Conservation (phyloP, 805 yeast species). For the Myxozyma geophila region DNA sequence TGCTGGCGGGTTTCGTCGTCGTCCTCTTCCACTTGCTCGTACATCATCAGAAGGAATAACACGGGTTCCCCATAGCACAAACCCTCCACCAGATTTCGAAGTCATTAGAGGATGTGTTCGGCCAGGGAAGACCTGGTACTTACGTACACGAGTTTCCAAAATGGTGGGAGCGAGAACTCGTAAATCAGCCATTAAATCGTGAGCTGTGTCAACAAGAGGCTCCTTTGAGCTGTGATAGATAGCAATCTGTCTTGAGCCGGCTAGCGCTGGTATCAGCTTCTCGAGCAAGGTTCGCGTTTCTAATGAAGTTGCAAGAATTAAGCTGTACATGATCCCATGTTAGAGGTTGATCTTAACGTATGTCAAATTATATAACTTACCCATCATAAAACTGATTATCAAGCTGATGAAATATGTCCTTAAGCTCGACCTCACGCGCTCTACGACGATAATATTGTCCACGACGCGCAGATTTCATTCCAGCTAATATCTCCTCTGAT, state of each 20-base stretch:
- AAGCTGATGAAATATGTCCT: slow-evolving; percentile 42
- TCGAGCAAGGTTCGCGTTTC: slow-evolving; percentile 69
- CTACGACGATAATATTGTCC: slow-evolving; percentile 70
- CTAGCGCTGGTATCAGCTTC: slow-evolving; percentile 62
- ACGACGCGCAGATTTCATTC: slow-evolving; percentile 62
- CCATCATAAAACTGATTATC: slow-evolving; percentile 30
- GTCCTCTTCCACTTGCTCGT: slow-evolving; percentile 29
- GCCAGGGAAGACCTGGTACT: slow-evolving; percentile 91
- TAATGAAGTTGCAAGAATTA: slow-evolving; percentile 73
- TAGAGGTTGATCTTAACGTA: slow-evolving; percentile 44
- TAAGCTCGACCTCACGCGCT: slow-evolving; percentile 56
- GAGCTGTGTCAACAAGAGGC: slow-evolving; percentile 71
- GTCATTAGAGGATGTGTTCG: slow-evolving; percentile 96
- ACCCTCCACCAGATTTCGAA: slow-evolving; percentile 90
- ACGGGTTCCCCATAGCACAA: slow-evolving; percentile 72
- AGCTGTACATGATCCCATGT: slow-evolving; percentile 71
- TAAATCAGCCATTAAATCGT: slow-evolving; percentile 64
- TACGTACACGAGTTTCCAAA: slow-evolving; percentile 78
- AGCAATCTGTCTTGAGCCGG: slow-evolving; percentile 87
- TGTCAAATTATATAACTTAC: slow-evolving; percentile 2
- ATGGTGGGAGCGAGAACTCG: slow-evolving; percentile 82
- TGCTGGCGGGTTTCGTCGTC: slow-evolving; percentile 9
- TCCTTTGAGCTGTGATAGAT: slow-evolving; percentile 84
- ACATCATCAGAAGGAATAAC: slow-evolving; percentile 62
- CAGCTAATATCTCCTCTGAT: slow-evolving; percentile 57